These are phyloP conservation scores for Trichomonas vaginalis DNA, from an alignment of 208 protist species.

Conservation along the genomic window DNA sequence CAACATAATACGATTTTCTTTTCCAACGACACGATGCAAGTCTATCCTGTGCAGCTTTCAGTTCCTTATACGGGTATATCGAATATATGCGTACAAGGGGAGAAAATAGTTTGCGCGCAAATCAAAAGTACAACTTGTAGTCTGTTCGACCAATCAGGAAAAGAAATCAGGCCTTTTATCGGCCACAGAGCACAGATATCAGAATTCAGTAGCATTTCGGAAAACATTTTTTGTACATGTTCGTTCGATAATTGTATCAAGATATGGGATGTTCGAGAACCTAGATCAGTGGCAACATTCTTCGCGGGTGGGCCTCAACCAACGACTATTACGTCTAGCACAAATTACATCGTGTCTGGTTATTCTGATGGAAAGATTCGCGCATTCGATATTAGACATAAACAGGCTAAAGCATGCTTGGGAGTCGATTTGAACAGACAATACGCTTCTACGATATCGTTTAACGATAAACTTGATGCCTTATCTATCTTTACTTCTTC, in stretches of 20 bases:
- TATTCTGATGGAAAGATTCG: background rate
- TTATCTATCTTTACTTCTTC: background rate
- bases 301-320: background rate
- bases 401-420: background rate
- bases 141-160: background rate
- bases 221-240: background rate
- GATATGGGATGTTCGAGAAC: background rate
- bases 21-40: background rate
- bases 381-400: background rate
- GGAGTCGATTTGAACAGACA: background rate
- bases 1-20: background rate
- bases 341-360: background rate
- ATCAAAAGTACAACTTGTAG: background rate
- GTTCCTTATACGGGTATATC: background rate
- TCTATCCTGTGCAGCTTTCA: background rate
- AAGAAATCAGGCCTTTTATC: background rate
- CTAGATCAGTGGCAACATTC: background rate
- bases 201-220: background rate
- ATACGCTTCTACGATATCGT: background rate
- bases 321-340: background rate
- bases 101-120: background rate
- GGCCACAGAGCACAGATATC: background rate
- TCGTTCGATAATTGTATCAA: background rate
- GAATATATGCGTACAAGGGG: background rate
- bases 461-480: background rate